Evolutionary conservation across 352 stramenopile species (phyloP).

Genomic region (Globisporangium canariense): DNA sequence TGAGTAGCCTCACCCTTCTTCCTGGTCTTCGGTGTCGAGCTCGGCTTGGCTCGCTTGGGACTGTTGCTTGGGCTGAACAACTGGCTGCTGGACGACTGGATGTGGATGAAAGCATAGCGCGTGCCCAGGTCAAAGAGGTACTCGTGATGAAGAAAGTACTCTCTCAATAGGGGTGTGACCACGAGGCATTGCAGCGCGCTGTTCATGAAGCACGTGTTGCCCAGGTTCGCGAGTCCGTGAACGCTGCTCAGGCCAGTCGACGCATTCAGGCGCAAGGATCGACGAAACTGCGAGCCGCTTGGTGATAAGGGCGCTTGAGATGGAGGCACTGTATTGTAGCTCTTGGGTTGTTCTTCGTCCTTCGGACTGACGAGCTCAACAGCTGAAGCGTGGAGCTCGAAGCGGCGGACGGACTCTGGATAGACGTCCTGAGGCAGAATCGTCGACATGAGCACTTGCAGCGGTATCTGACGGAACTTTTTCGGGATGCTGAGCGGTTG

Average conservation of each 20-base stretch:
- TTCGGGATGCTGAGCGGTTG: constrained; percentile 4
- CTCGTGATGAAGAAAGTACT: constrained; percentile 88
- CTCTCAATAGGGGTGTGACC: constrained; percentile 84
- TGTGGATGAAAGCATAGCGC: constrained; percentile 21
- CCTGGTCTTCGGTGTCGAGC: not conserved
- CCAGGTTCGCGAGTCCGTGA: constrained; percentile 68
- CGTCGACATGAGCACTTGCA: constrained; percentile 14
- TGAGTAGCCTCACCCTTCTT: not conserved
- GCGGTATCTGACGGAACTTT: constrained; percentile 6
- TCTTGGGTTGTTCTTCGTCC: not conserved
- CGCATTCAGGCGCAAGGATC: constrained; percentile 8
- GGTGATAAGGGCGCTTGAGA: not conserved
- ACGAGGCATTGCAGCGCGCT: constrained; percentile 87
- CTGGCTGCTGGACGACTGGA: constrained; percentile 12
- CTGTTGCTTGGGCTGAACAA: not conserved
- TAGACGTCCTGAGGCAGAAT: not conserved
- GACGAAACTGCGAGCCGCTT: constrained; percentile 16
- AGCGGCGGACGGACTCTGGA: not conserved
- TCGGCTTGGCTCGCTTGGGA: not conserved
- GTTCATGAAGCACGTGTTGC: constrained; percentile 87
- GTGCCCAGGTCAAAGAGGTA: constrained; percentile 88
- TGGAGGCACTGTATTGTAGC: not conserved
- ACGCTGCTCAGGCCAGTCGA: constrained; percentile 77
- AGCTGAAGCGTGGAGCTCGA: constrained; percentile 8
- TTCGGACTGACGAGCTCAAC: not conserved